Conservation (phyloP, 2,329 filamentous ascomycete species). For the Stachybotrys echinatus region DNA sequence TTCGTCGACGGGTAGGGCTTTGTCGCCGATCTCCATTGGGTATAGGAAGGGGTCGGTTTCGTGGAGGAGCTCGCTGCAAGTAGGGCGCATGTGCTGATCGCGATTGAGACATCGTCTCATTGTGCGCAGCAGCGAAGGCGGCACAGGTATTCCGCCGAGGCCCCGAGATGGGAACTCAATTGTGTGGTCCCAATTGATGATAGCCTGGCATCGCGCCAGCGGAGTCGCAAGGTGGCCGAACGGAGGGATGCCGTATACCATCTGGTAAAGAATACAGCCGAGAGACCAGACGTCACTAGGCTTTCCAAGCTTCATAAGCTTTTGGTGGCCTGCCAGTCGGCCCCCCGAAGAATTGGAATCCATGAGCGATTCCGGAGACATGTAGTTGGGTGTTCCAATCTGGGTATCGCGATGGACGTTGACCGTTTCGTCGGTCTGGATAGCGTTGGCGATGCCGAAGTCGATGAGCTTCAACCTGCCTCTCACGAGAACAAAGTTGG, state of each 20-base stretch:
- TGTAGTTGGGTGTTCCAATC: slow-evolving; percentile 96
- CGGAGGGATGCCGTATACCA: slow-evolving; percentile 94
- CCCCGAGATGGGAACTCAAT: slow-evolving; percentile 69
- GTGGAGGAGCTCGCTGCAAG: slow-evolving; percentile 56
- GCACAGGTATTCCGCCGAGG: slow-evolving; percentile 59
- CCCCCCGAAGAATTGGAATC: slow-evolving; percentile 63
- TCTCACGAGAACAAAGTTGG: slow-evolving; percentile 91
- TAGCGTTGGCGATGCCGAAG: slow-evolving; percentile 97
- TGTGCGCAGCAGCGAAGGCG: slow-evolving; percentile 53
- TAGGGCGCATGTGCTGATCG: slow-evolving; percentile 57
- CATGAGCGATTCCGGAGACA: slow-evolving; percentile 91
- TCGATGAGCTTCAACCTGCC: slow-evolving; percentile 93
- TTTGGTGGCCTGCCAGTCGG: slow-evolving; percentile 42
- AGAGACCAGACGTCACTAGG: slow-evolving; percentile 94
- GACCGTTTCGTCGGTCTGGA: slow-evolving; percentile 90
- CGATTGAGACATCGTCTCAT: slow-evolving; percentile 59
- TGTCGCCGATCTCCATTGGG: slow-evolving; percentile 50
- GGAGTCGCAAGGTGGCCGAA: slow-evolving; percentile 89
- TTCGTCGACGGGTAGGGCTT: slow-evolving; percentile 55
- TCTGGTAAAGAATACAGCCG: slow-evolving; percentile 94
- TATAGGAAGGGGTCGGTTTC: slow-evolving; percentile 59
- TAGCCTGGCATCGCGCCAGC: slow-evolving; percentile 80
- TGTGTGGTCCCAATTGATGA: slow-evolving; percentile 70
- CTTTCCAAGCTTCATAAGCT: slow-evolving; percentile 93
- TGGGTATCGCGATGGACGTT: slow-evolving; percentile 96